Base-by-base conservation (phyloP, 345 rosid species). In the Triadica sebifera region DNA sequence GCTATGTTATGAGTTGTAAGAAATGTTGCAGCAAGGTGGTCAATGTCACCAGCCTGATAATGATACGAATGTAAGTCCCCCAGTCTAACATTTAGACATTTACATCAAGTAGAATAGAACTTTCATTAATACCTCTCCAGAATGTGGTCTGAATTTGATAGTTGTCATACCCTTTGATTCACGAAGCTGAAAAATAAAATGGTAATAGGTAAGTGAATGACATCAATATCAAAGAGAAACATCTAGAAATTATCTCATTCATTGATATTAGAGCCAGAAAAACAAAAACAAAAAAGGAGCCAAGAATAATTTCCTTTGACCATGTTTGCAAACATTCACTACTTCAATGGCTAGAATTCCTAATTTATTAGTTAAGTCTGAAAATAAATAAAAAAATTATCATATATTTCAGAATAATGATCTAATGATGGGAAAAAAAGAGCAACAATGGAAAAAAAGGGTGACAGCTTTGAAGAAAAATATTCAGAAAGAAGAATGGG, bases 151-250 rank as follows among this genome's bases (percentile, higher is more conserved):
- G 72, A 96, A 87, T 69, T 90, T 90, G 88, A 96, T 96, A 45
- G 98, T 96, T 34, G 97, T 86, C 99, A 96, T 88, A 76, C 99
- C 99, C 86, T 96, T 96, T 17, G 89, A 91, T 84, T 96, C 99
- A 5, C 99, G 97, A 82, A 96, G 98, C 99, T 93, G 90, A 73
- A 76, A 81, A 74, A 68, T 20, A 56, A 65, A 66, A 45, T 65
- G 41, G 65, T 51, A 61, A 70, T 51, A 62, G 63, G 65, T 76
- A 49, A 83, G 71, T 37, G 75, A 15, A 73, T 56, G 49, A 50
- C 67, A 53, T 63, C 68, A 52, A 65, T 29, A 49, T 61, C 11
- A 41, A 62, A 49, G 60, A 50, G 51, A 12, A 56, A 22, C 63
- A 73, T 52, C 17, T 6, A 76, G 20, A 41, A 37, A 60, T 43